phyloP scores from a whole-genome alignment of 768 basidiomycete genomes.

The Mycena indigotica region DNA sequence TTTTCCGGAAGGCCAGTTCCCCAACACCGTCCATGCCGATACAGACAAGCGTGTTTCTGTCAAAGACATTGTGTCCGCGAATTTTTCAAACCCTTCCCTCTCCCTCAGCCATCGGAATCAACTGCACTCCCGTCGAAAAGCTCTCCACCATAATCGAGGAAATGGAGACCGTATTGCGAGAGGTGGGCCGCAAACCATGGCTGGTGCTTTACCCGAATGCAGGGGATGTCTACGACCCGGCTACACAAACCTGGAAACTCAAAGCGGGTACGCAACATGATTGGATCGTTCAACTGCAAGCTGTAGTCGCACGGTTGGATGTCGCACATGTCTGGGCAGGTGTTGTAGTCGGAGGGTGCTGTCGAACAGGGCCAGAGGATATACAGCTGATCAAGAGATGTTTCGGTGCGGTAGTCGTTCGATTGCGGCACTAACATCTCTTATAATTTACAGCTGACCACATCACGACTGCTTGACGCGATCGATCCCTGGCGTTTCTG shows the following conservation, averaged over 20 bases:
- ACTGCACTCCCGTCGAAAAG: conserved; percentile 61
- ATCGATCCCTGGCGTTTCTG: no score
- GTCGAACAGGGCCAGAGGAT: conserved; percentile 58
- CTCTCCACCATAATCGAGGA: conserved; percentile 42
- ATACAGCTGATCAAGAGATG: conserved; percentile 37
- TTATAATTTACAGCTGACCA: no score
- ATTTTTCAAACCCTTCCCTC: conserved; percentile 31
- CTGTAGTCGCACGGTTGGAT: conserved; percentile 1
- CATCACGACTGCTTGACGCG: no score
- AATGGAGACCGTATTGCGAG: conserved; percentile 33
- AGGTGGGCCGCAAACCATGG: conserved; percentile 41
- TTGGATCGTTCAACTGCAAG: conserved; percentile 10
- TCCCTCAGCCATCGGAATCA: conserved; percentile 69
- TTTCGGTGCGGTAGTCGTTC: no score
- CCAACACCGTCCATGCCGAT: conserved; percentile 36
- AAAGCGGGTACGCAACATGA: conserved; percentile 4
- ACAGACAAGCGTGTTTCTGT: conserved; percentile 27
- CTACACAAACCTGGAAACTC: conserved; percentile 45
- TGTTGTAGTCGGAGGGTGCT: conserved; percentile 70
- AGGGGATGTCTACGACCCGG: conserved; percentile 55
- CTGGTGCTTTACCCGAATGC: conserved; percentile 77
- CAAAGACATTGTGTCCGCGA: conserved; percentile 46
- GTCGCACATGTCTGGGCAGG: conserved; percentile 43
- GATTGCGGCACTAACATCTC: no score
- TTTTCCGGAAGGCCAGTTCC: conserved; percentile 52